A percentile compares a stretch with the other conserved stretches of the same genome.
These are phyloP conservation scores for Gossypium rotundifolium DNA, from an alignment of 345 rosid species.

Conservation along the genomic window DNA sequence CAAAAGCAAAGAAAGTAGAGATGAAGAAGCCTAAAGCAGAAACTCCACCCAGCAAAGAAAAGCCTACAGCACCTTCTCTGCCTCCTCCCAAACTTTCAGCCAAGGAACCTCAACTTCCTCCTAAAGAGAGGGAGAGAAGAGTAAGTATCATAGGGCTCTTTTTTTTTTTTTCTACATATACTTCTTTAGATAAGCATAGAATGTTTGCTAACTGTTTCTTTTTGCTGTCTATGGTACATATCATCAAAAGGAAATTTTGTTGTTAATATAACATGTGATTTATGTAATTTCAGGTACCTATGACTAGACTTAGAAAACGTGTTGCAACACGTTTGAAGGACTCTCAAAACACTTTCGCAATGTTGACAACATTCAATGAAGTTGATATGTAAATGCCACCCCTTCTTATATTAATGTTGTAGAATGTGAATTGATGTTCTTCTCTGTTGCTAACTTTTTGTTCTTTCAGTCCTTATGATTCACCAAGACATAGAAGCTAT, in stretches of 20 bases:
- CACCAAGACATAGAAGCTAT: no score
- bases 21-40: constrained; percentile 44
- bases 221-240: background rate
- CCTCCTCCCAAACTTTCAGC: constrained; percentile 61
- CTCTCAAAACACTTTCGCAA: constrained; percentile 87
- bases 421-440: background rate
- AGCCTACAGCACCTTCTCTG: constrained; percentile 41
- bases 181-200: background rate
- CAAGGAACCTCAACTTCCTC: constrained; percentile 92
- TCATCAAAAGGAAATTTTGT: background rate
- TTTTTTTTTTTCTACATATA: background rate
- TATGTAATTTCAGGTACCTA: constrained; percentile 63
- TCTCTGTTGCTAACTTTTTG: background rate
- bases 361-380: constrained; percentile 95
- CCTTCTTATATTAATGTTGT: background rate
- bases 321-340: constrained; percentile 93
- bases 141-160: constrained; percentile 29
- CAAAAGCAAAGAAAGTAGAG: constrained; percentile 26
- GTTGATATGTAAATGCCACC: constrained; percentile 76
- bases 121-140: constrained; percentile 93
- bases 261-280: background rate
- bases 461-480: background rate
- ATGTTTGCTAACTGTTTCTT: background rate
- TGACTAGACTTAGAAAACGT: constrained; percentile 94
- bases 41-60: constrained; percentile 39